Conservation (phyloP, 495 filamentous ascomycete genomes). For the Platismatia glauca region DNA sequence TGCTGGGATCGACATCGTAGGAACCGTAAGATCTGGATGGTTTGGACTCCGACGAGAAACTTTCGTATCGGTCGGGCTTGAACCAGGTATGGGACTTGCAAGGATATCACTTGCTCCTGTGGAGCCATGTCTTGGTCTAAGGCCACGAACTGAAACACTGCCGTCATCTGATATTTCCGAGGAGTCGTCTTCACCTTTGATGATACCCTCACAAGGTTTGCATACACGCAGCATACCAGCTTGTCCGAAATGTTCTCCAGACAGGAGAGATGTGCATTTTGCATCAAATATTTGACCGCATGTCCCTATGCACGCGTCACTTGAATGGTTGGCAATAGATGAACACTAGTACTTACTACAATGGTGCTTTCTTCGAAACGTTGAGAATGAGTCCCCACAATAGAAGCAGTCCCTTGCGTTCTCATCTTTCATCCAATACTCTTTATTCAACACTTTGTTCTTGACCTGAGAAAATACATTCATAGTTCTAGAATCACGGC, state of each 20-base stretch:
- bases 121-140: slow-evolving; percentile 27
- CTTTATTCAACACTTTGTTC: slow-evolving; percentile 78
- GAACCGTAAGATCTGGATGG: slow-evolving; percentile 25
- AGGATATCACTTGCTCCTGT: slow-evolving; percentile 28
- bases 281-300: slow-evolving; percentile 97
- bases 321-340: neutral
- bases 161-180: slow-evolving; percentile 67
- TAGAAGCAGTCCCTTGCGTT: slow-evolving; percentile 96
- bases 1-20: slow-evolving; percentile 78
- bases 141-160: slow-evolving; percentile 17
- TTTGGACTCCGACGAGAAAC: slow-evolving; percentile 27
- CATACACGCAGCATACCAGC: slow-evolving; percentile 80
- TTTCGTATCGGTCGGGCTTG: slow-evolving; percentile 22
- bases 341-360: slow-evolving; percentile 52
- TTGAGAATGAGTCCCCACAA: slow-evolving; percentile 81
- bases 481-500: slow-evolving; percentile 49
- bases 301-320: slow-evolving; percentile 28
- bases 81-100: slow-evolving; percentile 42
- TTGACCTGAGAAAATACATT: slow-evolving; percentile 58
- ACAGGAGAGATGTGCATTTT: slow-evolving; percentile 85
- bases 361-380: slow-evolving; percentile 93
- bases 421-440: slow-evolving; percentile 99
- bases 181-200: slow-evolving; percentile 81
- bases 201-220: slow-evolving; percentile 88
- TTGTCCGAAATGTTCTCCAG: slow-evolving; percentile 81